Evolutionary conservation across 1,284 basidiomycete species (phyloP).

Genomic region (Vanrija sp.): DNA sequence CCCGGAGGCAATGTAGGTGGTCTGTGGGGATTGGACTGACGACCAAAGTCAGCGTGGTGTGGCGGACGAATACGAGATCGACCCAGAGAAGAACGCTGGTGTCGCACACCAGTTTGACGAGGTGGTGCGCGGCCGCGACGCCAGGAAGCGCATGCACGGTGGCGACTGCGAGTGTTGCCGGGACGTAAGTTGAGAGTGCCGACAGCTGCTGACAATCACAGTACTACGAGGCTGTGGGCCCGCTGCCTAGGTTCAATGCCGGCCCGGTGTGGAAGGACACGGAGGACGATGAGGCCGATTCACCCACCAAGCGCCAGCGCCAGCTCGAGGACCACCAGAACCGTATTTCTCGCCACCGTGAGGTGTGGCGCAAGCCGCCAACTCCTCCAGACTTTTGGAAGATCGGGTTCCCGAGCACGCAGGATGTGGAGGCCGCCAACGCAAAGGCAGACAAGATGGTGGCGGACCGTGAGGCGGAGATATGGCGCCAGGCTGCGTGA

Average conservation of each 20-base stretch:
- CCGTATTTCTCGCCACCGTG: slow-evolving; percentile 70
- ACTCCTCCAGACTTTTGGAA: slow-evolving; percentile 78
- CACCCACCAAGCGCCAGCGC: slow-evolving; percentile 4
- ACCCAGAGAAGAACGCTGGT: slow-evolving; percentile 64
- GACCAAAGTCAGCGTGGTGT: slow-evolving; percentile 51
- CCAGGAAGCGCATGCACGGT: slow-evolving; percentile 65
- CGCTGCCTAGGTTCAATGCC: slow-evolving; percentile 61
- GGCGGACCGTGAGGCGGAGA: slow-evolving; percentile 61
- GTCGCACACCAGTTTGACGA: slow-evolving; percentile 66
- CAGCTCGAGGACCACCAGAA: slow-evolving; percentile 61
- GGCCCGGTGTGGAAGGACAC: slow-evolving; percentile 62
- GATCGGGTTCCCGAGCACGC: slow-evolving; percentile 82
- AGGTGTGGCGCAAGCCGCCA: slow-evolving; percentile 60
- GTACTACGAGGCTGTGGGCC: slow-evolving; percentile 75
- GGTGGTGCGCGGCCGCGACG: slow-evolving; percentile 66
- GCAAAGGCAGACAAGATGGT: slow-evolving; percentile 57
- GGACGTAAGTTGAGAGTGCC: slow-evolving; percentile 56
- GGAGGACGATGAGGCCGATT: slow-evolving; percentile 16
- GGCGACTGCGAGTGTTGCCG: slow-evolving; percentile 79
- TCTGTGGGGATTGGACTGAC: neutral
- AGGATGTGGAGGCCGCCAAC: slow-evolving; percentile 71
- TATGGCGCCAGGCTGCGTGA: slow-evolving; percentile 40
- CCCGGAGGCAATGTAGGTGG: slow-evolving; percentile 34
- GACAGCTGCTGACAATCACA: slow-evolving; percentile 38
- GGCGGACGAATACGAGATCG: slow-evolving; percentile 64